Evolutionary conservation across 805 yeast species (phyloP).

Genomic region (Ogataea pignaliae): DNA sequence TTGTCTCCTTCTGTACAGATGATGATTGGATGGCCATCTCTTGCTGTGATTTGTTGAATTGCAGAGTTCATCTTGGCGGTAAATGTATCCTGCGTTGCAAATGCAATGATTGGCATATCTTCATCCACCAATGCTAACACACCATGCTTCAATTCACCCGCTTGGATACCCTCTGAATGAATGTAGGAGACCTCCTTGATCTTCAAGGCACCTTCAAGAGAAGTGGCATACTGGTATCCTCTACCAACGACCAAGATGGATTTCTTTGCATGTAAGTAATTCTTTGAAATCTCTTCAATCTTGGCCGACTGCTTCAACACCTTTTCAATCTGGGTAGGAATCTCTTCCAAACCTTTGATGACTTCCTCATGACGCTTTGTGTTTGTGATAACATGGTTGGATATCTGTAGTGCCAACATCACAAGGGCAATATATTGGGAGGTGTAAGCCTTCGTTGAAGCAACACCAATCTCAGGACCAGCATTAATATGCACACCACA

Average conservation of each 20-base stretch:
- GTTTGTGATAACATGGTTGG: slow-evolving; percentile 84
- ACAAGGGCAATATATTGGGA: slow-evolving; percentile 97
- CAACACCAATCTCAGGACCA: slow-evolving; percentile 99
- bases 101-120: slow-evolving; percentile 86
- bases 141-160: slow-evolving; percentile 99
- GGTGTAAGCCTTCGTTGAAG: slow-evolving; percentile 97
- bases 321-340: slow-evolving; percentile 80
- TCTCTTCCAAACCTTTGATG: slow-evolving; percentile 75
- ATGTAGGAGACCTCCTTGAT: slow-evolving; percentile 97
- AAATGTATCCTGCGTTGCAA: slow-evolving; percentile 93
- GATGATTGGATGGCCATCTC: slow-evolving; percentile 94
- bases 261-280: slow-evolving; percentile 71
- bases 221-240: slow-evolving; percentile 96
- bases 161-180: slow-evolving; percentile 98
- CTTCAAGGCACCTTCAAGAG: slow-evolving; percentile 96
- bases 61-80: slow-evolving; percentile 96
- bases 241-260: slow-evolving; percentile 90
- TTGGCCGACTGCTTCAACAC: slow-evolving; percentile 69
- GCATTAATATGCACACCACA: slow-evolving; percentile 99
- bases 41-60: slow-evolving; percentile 92
- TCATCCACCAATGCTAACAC: slow-evolving; percentile 95
- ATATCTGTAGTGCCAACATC: slow-evolving; percentile 92
- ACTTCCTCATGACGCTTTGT: slow-evolving; percentile 75
- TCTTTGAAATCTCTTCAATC: slow-evolving; percentile 72
- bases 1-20: slow-evolving; percentile 82